Percentiles rank a stretch among this genome's conserved stretches.
Evolutionary conservation across 2,329 filamentous ascomycete species (phyloP).

Genomic region (Nothopassalora personata): DNA sequence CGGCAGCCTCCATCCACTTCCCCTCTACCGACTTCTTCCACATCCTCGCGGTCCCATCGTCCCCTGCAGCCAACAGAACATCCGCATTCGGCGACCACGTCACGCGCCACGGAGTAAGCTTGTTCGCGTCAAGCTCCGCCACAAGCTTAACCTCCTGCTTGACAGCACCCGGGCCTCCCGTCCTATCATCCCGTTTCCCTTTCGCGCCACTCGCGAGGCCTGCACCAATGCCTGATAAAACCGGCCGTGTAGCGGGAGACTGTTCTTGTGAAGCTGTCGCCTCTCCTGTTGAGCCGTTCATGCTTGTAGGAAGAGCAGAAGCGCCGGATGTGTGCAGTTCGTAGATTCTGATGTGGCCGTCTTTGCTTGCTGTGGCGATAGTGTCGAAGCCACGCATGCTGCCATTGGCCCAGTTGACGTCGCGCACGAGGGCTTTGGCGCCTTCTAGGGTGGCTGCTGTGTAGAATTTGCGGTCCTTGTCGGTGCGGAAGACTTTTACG

Average conservation of each 20-base stretch:
- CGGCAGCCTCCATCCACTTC: slow-evolving; percentile 46
- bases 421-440: slow-evolving; percentile 68
- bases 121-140: slow-evolving; percentile 61
- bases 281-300: slow-evolving; percentile 15
- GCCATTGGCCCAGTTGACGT: slow-evolving; percentile 87
- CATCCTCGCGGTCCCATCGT: slow-evolving; percentile 58
- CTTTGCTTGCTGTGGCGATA: slow-evolving; percentile 86
- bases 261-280: slow-evolving; percentile 9
- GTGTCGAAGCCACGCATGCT: slow-evolving; percentile 87
- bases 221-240: slow-evolving; percentile 48
- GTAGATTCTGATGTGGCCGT: slow-evolving; percentile 86
- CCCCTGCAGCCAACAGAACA: slow-evolving; percentile 68
- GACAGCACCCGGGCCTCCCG: slow-evolving; percentile 58
- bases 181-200: slow-evolving; percentile 51
- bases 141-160: slow-evolving; percentile 59
- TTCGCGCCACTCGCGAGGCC: slow-evolving; percentile 44
- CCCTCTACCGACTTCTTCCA: slow-evolving; percentile 48
- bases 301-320: slow-evolving; percentile 14
- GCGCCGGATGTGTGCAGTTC: slow-evolving; percentile 59
- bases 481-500: slow-evolving; percentile 77
- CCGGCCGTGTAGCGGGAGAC: slow-evolving; percentile 14
- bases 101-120: slow-evolving; percentile 69
- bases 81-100: slow-evolving; percentile 60
- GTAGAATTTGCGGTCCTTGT: slow-evolving; percentile 73
- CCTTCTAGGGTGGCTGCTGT: slow-evolving; percentile 69